Conservation (phyloP, 306 rosid species). For the Oxytropis ochrocephala region DNA sequence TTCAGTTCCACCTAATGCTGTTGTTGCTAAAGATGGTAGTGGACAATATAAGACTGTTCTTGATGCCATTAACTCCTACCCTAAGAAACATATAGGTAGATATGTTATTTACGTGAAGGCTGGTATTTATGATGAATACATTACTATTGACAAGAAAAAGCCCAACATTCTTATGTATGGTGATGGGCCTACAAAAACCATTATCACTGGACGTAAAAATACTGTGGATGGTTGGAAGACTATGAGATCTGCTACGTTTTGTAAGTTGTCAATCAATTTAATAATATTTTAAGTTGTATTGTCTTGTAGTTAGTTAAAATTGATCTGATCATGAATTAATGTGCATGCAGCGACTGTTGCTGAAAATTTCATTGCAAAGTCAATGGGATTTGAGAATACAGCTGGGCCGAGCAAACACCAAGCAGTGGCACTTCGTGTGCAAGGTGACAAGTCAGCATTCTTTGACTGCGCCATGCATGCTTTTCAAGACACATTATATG, state of each 20-base stretch:
- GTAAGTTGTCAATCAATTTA: constrained; percentile 5
- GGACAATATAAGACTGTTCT: constrained; percentile 54
- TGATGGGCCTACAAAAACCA: constrained; percentile 52
- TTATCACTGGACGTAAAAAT: constrained; percentile 31
- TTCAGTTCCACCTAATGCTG: constrained; percentile 29
- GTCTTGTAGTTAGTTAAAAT: too few species aligned
- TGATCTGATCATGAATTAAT: too few species aligned
- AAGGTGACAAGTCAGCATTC: constrained; percentile 43
- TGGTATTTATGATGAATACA: constrained; percentile 54
- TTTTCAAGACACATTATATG: constrained; percentile 63
- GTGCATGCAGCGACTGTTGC: constrained; percentile 32
- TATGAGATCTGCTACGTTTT: constrained; percentile 24
- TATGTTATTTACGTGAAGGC: constrained; percentile 61
- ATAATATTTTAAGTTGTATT: too few species aligned
- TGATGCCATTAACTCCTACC: constrained; percentile 57
- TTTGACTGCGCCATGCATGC: constrained; percentile 56
- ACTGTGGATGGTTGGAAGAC: constrained; percentile 16
- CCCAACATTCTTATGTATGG: constrained; percentile 48
- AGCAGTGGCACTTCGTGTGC: constrained; percentile 74
- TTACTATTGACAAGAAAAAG: constrained; percentile 27
- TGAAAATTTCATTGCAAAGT: constrained; percentile 39
- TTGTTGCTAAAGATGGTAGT: constrained; percentile 83
- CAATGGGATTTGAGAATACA: constrained; percentile 56
- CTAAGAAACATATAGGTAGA: constrained; percentile 31
- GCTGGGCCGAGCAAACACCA: constrained; percentile 69